Conservation (phyloP, 768 basidiomycete species). For the Mycena venus region DNA sequence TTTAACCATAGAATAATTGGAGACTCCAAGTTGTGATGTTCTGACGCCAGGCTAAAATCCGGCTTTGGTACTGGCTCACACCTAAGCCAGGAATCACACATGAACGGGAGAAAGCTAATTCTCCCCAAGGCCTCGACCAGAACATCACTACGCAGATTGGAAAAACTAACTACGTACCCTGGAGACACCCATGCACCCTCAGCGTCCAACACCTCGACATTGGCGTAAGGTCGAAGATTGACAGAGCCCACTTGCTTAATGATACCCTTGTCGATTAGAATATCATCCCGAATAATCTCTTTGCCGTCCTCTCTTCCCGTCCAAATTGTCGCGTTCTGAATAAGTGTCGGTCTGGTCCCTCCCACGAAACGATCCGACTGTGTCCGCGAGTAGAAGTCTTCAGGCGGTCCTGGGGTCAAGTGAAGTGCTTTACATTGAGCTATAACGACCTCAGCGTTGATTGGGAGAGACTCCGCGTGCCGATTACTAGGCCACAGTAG, state of each 20-base stretch:
- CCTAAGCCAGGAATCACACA: too few relatives aligned
- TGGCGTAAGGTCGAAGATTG: slow-evolving; percentile 17
- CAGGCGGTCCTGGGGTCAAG: slow-evolving; percentile 28
- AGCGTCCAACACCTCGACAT: slow-evolving; percentile 62
- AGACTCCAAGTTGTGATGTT: too few relatives aligned
- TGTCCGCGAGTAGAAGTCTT: slow-evolving; percentile 53
- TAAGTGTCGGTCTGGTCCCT: slow-evolving; percentile 66
- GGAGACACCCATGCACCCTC: slow-evolving; percentile 80
- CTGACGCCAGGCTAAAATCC: too few relatives aligned
- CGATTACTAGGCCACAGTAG: slow-evolving; percentile 5
- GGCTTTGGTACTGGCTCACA: too few relatives aligned
- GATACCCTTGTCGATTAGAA: slow-evolving; percentile 75
- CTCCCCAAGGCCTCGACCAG: too few relatives aligned
- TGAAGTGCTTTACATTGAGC: slow-evolving; percentile 22
- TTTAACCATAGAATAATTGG: slow-evolving; percentile 55
- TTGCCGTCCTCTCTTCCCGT: slow-evolving; percentile 73
- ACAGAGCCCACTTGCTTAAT: slow-evolving; percentile 66
- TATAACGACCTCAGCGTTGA: slow-evolving; percentile 20
- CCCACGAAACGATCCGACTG: slow-evolving; percentile 68
- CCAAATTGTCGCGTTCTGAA: slow-evolving; percentile 85
- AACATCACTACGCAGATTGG: too few relatives aligned
- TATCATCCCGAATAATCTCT: slow-evolving; percentile 69
- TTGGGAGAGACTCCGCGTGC: slow-evolving; percentile 20
- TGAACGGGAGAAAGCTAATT: too few relatives aligned
- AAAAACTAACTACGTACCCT: too few relatives aligned